Conservation (phyloP, 2,329 filamentous ascomycete species). For the Zarea fungicola region DNA sequence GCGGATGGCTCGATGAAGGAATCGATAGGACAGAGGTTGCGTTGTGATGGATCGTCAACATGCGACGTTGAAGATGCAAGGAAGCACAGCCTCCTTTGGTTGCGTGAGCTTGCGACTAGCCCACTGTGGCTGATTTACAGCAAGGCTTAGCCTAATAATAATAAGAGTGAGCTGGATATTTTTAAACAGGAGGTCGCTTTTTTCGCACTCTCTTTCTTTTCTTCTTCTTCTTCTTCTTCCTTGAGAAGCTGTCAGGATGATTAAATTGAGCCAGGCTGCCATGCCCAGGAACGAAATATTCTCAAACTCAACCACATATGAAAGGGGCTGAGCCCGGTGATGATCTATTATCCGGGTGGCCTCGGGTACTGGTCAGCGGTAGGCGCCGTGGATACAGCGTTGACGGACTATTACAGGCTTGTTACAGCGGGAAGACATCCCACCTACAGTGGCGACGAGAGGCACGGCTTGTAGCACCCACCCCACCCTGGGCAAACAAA, state of each 20-base stretch:
- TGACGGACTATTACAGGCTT: background rate
- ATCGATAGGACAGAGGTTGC: slow-evolving; percentile 1
- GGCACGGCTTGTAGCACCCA: too few relatives aligned
- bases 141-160: background rate
- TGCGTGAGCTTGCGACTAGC: slow-evolving; percentile 11
- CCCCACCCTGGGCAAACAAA: too few relatives aligned
- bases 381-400: background rate
- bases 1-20: background rate
- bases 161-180: background rate
- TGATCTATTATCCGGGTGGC: slow-evolving; percentile 3
- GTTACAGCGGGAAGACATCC: too few relatives aligned
- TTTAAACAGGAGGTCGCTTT: too few relatives aligned
- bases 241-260: background rate
- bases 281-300: background rate
- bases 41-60: slow-evolving; percentile 6
- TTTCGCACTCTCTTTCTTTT: too few relatives aligned
- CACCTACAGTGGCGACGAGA: too few relatives aligned
- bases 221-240: too few relatives aligned
- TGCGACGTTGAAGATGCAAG: slow-evolving; percentile 12
- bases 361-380: background rate
- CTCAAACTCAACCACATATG: slow-evolving; percentile 7
- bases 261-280: background rate
- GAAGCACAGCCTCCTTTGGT: slow-evolving; percentile 13
- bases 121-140: slow-evolving; percentile 1
- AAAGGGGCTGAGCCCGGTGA: slow-evolving; percentile 3